A percentile compares a stretch with the other conserved stretches of the same genome.
Evolutionary conservation across 2,329 filamentous ascomycete species (phyloP).

Genomic region (Aspergillus ibericus): DNA sequence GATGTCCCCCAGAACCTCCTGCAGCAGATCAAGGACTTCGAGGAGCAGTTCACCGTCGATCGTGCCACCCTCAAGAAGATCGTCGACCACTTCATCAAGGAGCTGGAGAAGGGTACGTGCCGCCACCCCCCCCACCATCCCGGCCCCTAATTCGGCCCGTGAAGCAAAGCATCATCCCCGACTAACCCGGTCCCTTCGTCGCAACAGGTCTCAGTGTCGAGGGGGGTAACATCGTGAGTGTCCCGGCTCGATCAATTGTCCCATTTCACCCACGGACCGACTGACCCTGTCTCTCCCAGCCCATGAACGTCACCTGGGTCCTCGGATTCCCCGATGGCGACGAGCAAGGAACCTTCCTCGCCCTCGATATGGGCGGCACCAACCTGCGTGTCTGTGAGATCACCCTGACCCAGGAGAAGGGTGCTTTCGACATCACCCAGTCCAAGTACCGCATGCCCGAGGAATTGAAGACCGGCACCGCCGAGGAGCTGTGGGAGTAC

Average conservation of each 20-base stretch:
- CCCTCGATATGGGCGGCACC: slow-evolving; percentile 93
- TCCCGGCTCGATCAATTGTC: not conserved
- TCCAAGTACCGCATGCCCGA: slow-evolving; percentile 95
- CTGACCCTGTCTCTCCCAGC: slow-evolving; percentile 51
- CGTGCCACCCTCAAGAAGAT: slow-evolving; percentile 82
- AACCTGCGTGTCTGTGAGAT: slow-evolving; percentile 95
- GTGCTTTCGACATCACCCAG: slow-evolving; percentile 91
- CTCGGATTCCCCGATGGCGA: slow-evolving; percentile 84
- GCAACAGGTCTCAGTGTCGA: slow-evolving; percentile 74
- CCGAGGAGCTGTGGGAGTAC: slow-evolving; percentile 91
- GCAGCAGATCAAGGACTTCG: slow-evolving; percentile 77
- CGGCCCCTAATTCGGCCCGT: not conserved
- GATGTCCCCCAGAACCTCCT: slow-evolving; percentile 85
- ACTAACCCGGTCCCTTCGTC: not conserved
- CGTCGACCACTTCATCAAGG: slow-evolving; percentile 82
- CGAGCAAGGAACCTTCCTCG: slow-evolving; percentile 83
- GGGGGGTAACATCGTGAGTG: slow-evolving; percentile 85
- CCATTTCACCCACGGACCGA: not conserved
- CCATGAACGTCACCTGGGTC: slow-evolving; percentile 98
- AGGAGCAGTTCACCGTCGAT: slow-evolving; percentile 79
- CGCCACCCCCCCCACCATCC: not conserved
- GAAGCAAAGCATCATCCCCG: not conserved
- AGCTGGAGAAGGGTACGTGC: slow-evolving; percentile 75
- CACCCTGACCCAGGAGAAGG: slow-evolving; percentile 79
- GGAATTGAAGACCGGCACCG: slow-evolving; percentile 80